Evolutionary conservation across 2,329 filamentous ascomycete genomes (phyloP), one percentile per base, ranked within the genome.

Genomic region (Monilinia vaccinii-corymbosi): DNA sequence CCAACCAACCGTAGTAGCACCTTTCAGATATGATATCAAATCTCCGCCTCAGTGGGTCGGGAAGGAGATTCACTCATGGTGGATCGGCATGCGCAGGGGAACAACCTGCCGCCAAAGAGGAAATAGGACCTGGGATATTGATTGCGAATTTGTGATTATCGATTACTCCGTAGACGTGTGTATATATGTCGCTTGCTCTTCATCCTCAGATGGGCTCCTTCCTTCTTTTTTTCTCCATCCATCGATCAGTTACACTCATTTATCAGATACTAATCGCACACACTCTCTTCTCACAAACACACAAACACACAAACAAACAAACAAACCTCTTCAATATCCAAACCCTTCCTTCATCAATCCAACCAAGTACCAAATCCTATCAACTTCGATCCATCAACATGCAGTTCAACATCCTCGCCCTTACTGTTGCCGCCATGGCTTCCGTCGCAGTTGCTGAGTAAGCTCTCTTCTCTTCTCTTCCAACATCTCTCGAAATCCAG

Each of bases 191-290:
- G 28, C 45, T 45, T 42, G 52, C 21, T 18, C 16, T 28, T 44
- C 36, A 28, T 56, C 51, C 16, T 32, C 31, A 11, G 16, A 46
- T 38, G 38, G 16, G 25, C 0, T 49, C 42, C 62, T 62, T 58
- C 61, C 53, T 58, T 62, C 61, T 56, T 53, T 59, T 52, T 61
- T 60, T 61, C 65, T 63, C 46, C 60, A 68, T 68, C 67, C 64
- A 65, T 64, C 66, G 66, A 68, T 63, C 68, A 66, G 51, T 64
- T 63, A 69, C 69, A 69, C 66, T 70, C 68, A 64, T 70, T 71
- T 68, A 60, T 61, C 51, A 47, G 52, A 61, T 63, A 66, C 61
- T 61, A 65, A 64, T 58, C 58, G 51, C 60, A 42, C 28, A 60
- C 58, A 55, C 63, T 42, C 56, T 62, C 61, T 61, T 48, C 60